Percentiles rank a stretch among this genome's conserved stretches.
phyloP scores from a whole-genome alignment of 2,329 filamentous ascomycete genomes.

The Teratosphaeria pseudoeucalypti region DNA sequence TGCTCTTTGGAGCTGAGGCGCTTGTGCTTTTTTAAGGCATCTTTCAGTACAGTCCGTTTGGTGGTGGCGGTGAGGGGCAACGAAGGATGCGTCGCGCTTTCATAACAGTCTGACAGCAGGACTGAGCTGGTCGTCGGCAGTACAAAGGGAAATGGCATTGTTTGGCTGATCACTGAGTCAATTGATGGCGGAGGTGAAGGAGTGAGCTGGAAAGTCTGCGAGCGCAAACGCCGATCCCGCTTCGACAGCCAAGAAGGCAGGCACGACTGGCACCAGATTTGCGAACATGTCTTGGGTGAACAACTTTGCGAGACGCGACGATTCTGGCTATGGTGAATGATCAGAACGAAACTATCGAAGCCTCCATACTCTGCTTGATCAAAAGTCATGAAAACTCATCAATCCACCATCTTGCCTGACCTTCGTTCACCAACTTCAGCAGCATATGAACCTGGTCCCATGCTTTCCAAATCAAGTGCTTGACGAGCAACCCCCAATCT shows the following conservation, averaged over 20 bases:
- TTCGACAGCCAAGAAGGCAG: background rate
- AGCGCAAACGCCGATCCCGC: background rate
- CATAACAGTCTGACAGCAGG: slow-evolving; percentile 67
- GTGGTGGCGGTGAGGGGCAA: slow-evolving; percentile 74
- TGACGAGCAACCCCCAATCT: background rate
- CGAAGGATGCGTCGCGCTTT: slow-evolving; percentile 76
- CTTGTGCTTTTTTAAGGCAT: slow-evolving; percentile 81
- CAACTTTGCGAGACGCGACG: background rate
- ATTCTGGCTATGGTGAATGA: background rate
- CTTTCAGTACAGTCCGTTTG: slow-evolving; percentile 70
- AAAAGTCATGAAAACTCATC: background rate
- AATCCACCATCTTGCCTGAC: background rate
- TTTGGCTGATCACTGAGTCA: background rate
- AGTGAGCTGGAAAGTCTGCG: background rate
- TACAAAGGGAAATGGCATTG: slow-evolving; percentile 84
- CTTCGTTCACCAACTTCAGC: background rate
- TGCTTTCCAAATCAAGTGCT: background rate
- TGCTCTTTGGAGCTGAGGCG: slow-evolving; percentile 65
- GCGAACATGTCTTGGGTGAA: background rate
- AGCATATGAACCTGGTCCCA: background rate
- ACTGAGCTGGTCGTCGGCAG: slow-evolving; percentile 85
- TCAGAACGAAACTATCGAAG: background rate
- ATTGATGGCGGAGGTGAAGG: background rate
- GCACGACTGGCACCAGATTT: background rate
- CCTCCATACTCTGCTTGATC: background rate